Evolutionary conservation across 768 basidiomycete species (phyloP), one percentile per base, ranked within the genome.

Genomic region (Phaeotremella skinneri): DNA sequence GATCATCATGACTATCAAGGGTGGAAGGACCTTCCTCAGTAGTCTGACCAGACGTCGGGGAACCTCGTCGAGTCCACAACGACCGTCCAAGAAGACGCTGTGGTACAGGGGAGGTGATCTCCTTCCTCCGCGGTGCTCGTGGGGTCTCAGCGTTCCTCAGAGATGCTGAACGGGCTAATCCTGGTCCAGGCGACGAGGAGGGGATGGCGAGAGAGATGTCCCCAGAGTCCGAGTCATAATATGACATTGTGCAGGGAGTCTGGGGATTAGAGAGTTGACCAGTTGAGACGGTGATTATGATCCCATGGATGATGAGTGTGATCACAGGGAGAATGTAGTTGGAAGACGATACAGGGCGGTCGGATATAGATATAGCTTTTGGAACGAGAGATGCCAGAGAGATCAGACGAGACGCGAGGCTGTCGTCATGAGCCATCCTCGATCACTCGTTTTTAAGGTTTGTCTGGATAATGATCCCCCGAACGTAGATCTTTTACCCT

Each of bases 151-250:
- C 17, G n/a, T 34, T 52, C 25, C 27, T 4, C 43, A 32, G 41
- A 32, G 29, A 49, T 42, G 23, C 49, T 49, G n/a, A 32, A 25
- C 30, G 43, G 23, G 20, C 30, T n/a, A 39, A 13, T 41, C 2
- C 7, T 20, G 16, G 27, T 39, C 16, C 21, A 13, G 29, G 55
- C 20, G 20, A 3, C 32, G 56, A 56, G 11, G 61, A 57, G 20
- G 55, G 52, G 14, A 54, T 21, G 17, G 56, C 58, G 16, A 63
- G 45, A 9, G 56, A 58, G 52, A 63, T 63, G 49, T 63, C 61
- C 13, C 61, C 61, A 5, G 49, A 37, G 51, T 63, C 61, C 21
- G 56, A 53, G 26, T 63, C 61, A 48, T 13, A 45, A 6, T 20
- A 6, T 20, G 43, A 45, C 43, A 45, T 45, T 7, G 9, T 45